Conservation (phyloP, 257 asterid species). For the Solanum dulcamara region DNA sequence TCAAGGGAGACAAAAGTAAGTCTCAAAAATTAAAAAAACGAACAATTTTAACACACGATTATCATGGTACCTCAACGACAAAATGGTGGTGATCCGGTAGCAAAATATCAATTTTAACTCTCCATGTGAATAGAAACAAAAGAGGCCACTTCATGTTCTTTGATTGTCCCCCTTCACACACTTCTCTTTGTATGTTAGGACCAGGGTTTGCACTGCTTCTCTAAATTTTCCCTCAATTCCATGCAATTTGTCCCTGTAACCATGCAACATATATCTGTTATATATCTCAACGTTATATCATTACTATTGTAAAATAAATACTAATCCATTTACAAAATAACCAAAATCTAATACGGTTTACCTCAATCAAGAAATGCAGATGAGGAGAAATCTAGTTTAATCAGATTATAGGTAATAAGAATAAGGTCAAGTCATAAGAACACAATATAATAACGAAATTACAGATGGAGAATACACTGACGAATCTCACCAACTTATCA, state of each 20-base stretch:
- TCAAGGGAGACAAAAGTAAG: background rate
- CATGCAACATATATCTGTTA: background rate
- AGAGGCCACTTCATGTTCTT: background rate
- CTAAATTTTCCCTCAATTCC: background rate
- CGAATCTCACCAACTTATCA: background rate
- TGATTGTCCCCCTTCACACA: background rate
- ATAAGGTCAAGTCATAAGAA: background rate
- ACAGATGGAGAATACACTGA: background rate
- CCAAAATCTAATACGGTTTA: background rate
- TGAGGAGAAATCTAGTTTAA: background rate
- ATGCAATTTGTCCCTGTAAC: background rate
- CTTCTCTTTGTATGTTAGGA: background rate
- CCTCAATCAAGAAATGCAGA: background rate
- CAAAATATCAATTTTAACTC: background rate
- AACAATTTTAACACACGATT: background rate
- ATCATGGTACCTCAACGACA: background rate
- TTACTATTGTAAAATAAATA: background rate
- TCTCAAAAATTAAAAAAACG: background rate
- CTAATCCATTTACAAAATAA: background rate
- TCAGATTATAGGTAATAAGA: background rate
- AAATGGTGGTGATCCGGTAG: background rate
- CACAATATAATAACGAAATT: background rate
- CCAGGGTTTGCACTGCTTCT: background rate
- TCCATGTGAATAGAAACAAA: background rate
- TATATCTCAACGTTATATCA: background rate